Evolutionary conservation across 2,329 filamentous ascomycete genomes (phyloP).

Genomic region (Trichoderma sp.): DNA sequence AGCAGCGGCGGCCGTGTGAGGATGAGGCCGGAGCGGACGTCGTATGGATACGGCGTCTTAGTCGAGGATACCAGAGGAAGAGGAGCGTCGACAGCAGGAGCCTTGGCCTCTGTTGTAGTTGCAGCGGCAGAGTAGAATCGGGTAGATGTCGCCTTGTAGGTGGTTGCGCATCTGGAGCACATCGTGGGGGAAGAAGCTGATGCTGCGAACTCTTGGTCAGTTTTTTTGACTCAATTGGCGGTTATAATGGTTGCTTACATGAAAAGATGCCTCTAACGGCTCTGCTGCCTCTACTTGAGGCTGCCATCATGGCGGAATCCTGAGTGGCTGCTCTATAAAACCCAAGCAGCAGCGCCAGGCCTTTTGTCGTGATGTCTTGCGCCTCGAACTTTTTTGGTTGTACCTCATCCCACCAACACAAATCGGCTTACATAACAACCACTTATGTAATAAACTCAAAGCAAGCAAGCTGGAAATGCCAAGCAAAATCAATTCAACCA

Average conservation of each 20-base stretch:
- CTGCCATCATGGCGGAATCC: constrained; percentile 42
- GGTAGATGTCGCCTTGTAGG: constrained; percentile 28
- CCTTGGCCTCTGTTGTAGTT: constrained; percentile 24
- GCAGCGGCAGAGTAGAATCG: constrained; percentile 39
- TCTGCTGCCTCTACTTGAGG: constrained; percentile 56
- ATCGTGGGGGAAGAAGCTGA: constrained; percentile 29
- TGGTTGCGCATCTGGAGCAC: constrained; percentile 41
- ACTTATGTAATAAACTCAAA: not conserved
- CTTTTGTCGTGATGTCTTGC: constrained; percentile 14
- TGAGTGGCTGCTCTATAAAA: constrained; percentile 18
- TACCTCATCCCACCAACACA: constrained; percentile 11
- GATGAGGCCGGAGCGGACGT: constrained; percentile 66
- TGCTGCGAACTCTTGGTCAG: constrained; percentile 21
- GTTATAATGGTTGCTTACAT: constrained; percentile 40
- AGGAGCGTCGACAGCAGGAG: constrained; percentile 24
- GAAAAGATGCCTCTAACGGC: constrained; percentile 49
- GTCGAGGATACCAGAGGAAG: constrained; percentile 20
- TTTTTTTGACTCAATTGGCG: constrained; percentile 25
- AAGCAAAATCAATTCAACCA: not conserved
- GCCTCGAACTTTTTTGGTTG: constrained; percentile 29
- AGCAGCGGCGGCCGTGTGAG: constrained; percentile 85
- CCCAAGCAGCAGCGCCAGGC: not conserved
- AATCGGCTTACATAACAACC: not conserved
- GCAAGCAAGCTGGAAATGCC: not conserved
- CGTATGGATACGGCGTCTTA: constrained; percentile 38